Percentiles rank a stretch among this genome's conserved stretches.
Evolutionary conservation across 1,139 yeast genomes (phyloP).

Genomic region (Yamadazyma buinensis): DNA sequence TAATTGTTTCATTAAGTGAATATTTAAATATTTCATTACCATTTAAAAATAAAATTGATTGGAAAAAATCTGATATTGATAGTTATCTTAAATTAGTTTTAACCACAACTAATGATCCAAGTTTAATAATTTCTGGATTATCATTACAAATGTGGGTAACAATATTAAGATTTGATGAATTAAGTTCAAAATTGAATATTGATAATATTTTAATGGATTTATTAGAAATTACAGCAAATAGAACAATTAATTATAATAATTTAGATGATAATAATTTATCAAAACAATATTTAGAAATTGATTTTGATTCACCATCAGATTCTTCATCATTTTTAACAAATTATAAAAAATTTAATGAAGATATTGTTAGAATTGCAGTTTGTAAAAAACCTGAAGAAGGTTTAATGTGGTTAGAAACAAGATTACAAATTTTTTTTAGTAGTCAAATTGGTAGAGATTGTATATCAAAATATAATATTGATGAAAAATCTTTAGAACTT

Average conservation of each 20-base stretch:
- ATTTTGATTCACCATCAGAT: slow-evolving; percentile 87
- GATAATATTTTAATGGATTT: slow-evolving; percentile 59
- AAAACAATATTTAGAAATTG: slow-evolving; percentile 66
- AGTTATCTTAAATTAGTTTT: slow-evolving; percentile 72
- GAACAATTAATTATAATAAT: slow-evolving; percentile 70
- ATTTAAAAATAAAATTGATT: slow-evolving; percentile 34
- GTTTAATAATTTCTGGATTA: slow-evolving; percentile 85
- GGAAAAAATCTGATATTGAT: slow-evolving; percentile 54
- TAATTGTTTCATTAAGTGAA: slow-evolving; percentile 87
- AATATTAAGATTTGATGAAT: slow-evolving; percentile 75
- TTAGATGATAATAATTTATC: slow-evolving; percentile 64
- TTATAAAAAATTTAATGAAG: slow-evolving; percentile 83
- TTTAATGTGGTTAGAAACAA: slow-evolving; percentile 71
- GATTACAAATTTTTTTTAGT: slow-evolving; percentile 70
- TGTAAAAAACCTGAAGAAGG: slow-evolving; percentile 86
- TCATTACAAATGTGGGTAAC: slow-evolving; percentile 95
- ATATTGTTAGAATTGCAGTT: slow-evolving; percentile 80
- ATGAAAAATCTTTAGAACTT: slow-evolving; percentile 65
- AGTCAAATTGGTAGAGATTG: slow-evolving; percentile 70
- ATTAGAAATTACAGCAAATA: slow-evolving; percentile 72
- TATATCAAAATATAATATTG: slow-evolving; percentile 51
- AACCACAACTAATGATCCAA: slow-evolving; percentile 77
- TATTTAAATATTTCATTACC: slow-evolving; percentile 49
- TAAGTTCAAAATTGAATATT: slow-evolving; percentile 49
- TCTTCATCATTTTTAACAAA: slow-evolving; percentile 72